phyloP scores from a whole-genome alignment of 495 filamentous ascomycete species.

The Cercophora scortea region DNA sequence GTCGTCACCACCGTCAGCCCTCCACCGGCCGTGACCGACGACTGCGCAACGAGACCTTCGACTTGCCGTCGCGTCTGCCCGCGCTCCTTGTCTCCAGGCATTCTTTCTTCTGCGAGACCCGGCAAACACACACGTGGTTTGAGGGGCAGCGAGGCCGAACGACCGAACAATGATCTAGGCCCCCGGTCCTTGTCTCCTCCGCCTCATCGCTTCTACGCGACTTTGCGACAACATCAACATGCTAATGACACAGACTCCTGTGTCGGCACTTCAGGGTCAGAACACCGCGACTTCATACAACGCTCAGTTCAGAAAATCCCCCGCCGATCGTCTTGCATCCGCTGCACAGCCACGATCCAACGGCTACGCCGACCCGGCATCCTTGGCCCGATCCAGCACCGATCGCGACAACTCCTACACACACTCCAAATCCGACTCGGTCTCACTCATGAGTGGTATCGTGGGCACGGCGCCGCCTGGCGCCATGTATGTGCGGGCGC shows the following conservation, averaged over 20 bases:
- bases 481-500: slow-evolving; percentile 84
- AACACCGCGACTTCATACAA: slow-evolving; percentile 29
- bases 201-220: slow-evolving; percentile 7
- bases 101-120: no score
- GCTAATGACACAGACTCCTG: slow-evolving; percentile 45
- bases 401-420: slow-evolving; percentile 23
- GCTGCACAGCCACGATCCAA: slow-evolving; percentile 18
- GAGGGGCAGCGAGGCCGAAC: slow-evolving; percentile 6
- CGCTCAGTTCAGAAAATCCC: slow-evolving; percentile 15
- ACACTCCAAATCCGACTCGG: slow-evolving; percentile 11
- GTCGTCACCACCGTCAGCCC: slow-evolving; percentile 1
- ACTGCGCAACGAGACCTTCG: background rate
- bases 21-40: background rate
- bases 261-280: slow-evolving; percentile 39
- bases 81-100: no score
- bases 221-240: slow-evolving; percentile 29
- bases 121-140: background rate
- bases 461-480: slow-evolving; percentile 63
- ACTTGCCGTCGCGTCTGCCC: background rate
- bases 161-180: slow-evolving; percentile 3
- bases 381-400: slow-evolving; percentile 28
- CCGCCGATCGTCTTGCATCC: slow-evolving; percentile 4
- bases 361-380: slow-evolving; percentile 26
- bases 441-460: slow-evolving; percentile 58
- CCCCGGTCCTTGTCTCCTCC: background rate